Conservation (phyloP, 257 asterid genomes). For the Gentiana macrophylla region DNA sequence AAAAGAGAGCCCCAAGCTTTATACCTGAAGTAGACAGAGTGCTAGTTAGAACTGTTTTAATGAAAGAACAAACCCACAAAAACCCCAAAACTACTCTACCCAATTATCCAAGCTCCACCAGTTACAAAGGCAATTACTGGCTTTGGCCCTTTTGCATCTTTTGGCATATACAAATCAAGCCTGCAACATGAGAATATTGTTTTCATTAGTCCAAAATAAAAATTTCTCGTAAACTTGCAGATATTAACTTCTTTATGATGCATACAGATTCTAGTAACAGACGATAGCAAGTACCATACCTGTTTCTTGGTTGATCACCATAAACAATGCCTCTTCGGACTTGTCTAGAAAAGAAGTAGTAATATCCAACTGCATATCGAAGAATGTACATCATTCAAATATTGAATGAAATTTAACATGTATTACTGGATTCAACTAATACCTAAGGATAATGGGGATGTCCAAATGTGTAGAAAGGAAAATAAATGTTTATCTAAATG, state of each 20-base stretch:
- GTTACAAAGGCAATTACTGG: conserved; percentile 97
- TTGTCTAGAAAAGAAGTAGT: conserved; percentile 65
- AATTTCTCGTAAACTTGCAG: no score
- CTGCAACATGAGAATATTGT: conserved; percentile 24
- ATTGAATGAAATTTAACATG: conserved; percentile 1
- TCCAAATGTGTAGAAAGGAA: neutral
- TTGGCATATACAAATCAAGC: conserved; percentile 85
- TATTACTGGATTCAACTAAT: neutral
- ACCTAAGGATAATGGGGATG: neutral
- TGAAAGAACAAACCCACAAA: neutral
- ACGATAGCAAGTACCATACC: conserved; percentile 27
- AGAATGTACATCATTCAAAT: conserved; percentile 9
- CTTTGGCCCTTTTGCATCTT: conserved; percentile 52
- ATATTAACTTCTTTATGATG: no score
- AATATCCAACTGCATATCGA: conserved; percentile 71
- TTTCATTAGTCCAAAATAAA: no score
- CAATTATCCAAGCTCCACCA: conserved; percentile 99
- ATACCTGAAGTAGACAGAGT: conserved; percentile 41
- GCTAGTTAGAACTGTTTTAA: conserved; percentile 10
- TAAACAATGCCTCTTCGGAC: conserved; percentile 73
- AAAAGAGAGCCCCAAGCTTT: conserved; percentile 99
- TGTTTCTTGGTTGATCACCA: conserved; percentile 92
- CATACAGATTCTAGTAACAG: no score
- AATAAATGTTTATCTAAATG: neutral
- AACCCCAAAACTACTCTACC: conserved; percentile 34